A percentile compares a stretch with the other conserved stretches of the same genome.
Conservation (phyloP, 2,329 filamentous ascomycete genomes). For the Colletotrichum sublineola region DNA sequence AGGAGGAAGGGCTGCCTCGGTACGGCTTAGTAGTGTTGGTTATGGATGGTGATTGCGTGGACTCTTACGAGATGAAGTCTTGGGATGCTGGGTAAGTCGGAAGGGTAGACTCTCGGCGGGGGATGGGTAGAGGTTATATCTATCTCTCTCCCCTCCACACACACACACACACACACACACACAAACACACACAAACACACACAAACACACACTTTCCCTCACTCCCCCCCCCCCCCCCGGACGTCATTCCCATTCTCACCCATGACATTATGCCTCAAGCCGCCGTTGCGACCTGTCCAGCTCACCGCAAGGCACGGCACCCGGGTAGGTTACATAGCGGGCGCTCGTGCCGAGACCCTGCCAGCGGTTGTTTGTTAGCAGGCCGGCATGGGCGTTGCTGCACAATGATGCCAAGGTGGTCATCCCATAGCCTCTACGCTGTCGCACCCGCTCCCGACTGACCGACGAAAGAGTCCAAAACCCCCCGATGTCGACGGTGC, state of each 20-base stretch:
- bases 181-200: no score
- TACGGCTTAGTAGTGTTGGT: constrained; percentile 9
- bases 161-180: no score
- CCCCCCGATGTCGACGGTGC: constrained; percentile 1
- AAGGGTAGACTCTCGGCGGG: constrained; percentile 26
- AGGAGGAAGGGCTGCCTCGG: constrained; percentile 3
- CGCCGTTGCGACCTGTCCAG: constrained; percentile 6
- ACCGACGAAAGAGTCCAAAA: not conserved
- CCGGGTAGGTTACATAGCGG: not conserved
- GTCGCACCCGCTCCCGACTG: not conserved
- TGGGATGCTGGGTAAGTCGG: constrained; percentile 40
- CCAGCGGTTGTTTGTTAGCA: constrained; percentile 20
- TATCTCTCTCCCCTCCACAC: not conserved
- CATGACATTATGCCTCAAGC: constrained; percentile 4
- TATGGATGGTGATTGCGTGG: constrained; percentile 21
- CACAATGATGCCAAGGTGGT: constrained; percentile 41
- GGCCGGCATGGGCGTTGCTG: constrained; percentile 21
- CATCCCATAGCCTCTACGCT: constrained; percentile 1
- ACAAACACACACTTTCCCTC: no score
- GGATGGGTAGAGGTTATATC: constrained; percentile 30
- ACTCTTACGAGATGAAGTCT: constrained; percentile 24
- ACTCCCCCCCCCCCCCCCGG: not conserved
- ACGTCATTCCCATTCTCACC: not conserved
- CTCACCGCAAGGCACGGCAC: constrained; percentile 4
- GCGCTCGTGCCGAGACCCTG: constrained; percentile 34